These are phyloP conservation scores for Ustilago tritici DNA, from an alignment of 1,284 basidiomycete species.

Conservation along the genomic window DNA sequence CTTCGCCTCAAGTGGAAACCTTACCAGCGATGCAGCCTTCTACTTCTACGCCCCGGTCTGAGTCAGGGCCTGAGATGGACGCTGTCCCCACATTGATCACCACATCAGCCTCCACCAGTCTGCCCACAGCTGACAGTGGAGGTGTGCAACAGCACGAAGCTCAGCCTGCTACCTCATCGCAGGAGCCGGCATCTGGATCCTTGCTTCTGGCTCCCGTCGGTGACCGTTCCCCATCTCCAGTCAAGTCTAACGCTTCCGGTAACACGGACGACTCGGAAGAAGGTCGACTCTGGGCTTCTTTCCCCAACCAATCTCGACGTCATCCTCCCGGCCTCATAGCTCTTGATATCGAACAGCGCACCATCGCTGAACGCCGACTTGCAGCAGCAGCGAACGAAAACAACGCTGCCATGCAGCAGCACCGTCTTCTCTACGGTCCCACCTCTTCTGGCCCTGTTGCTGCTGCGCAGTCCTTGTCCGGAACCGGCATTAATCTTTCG, in stretches of 20 bases:
- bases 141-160: constrained; percentile 11
- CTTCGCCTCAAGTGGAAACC: constrained; percentile 10
- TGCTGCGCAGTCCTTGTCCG: constrained; percentile 1
- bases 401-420: constrained; percentile 20
- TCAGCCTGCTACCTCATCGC: neutral
- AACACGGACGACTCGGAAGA: constrained; percentile 54
- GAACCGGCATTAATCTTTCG: constrained; percentile 19
- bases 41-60: constrained; percentile 6
- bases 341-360: constrained; percentile 50
- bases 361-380: constrained; percentile 18
- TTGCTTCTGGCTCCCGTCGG: constrained; percentile 21
- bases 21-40: constrained; percentile 10
- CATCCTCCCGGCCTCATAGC: constrained; percentile 60
- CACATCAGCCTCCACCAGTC: constrained; percentile 25
- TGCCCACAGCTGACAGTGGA: constrained; percentile 25
- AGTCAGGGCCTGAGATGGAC: constrained; percentile 7
- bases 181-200: constrained; percentile 3
- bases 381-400: constrained; percentile 17
- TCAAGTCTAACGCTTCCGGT: constrained; percentile 18
- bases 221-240: constrained; percentile 23
- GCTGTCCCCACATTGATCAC: constrained; percentile 22
- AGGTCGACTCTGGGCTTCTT: constrained; percentile 50
- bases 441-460: neutral
- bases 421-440: constrained; percentile 16
- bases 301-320: constrained; percentile 53